Evolutionary conservation across 805 yeast species (phyloP), one percentile per base, ranked within the genome.

Genomic region (Starmera caribaea): DNA sequence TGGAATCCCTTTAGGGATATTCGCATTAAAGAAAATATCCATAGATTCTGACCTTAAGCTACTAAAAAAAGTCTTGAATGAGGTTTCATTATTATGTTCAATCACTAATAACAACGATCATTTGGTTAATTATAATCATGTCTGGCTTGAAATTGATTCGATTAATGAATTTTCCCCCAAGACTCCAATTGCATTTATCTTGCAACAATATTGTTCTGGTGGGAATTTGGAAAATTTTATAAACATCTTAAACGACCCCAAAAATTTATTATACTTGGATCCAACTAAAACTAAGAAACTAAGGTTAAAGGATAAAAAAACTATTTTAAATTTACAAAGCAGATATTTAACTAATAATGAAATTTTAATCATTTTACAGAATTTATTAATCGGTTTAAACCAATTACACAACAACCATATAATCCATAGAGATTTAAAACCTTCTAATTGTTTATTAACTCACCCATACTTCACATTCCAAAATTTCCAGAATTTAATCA

Each of bases 191-290:
- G 86, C 88, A 5, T 88, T 76, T 50, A 82, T 88, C 9, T 62
- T 88, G 12, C 90, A 84, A 57, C 95, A 88, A 53, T 88, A 82
- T 54, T 88, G 96, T 53, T 81, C 76, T 38, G 95, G 95, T 13
- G 96, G 96, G 0, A 86, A 86, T 33, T 59, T 88, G 41, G 96
- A 88, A 50, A 83, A 78, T 39, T 69, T 81, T 46, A 65, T 81
- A 1, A 48, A 57, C 6, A 52, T 55, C 43, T 54, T 61, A 38
- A 53, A 55, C 32, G 50, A 54, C 17, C 71, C 74, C 1, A 21
- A 21, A 21, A 7, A 21, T 7, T 5, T 21, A 21, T 21, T 21
- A 21, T 61, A 59, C 35, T 47, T 65, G 12, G 51, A 57, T 8
- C 61, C 66, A 24, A 58, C 68, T 32, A 52, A 55, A 8, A 45